These are phyloP conservation scores for Plenodomus biglobosus DNA, from an alignment of 2,329 filamentous ascomycete genomes.

Conservation along the genomic window DNA sequence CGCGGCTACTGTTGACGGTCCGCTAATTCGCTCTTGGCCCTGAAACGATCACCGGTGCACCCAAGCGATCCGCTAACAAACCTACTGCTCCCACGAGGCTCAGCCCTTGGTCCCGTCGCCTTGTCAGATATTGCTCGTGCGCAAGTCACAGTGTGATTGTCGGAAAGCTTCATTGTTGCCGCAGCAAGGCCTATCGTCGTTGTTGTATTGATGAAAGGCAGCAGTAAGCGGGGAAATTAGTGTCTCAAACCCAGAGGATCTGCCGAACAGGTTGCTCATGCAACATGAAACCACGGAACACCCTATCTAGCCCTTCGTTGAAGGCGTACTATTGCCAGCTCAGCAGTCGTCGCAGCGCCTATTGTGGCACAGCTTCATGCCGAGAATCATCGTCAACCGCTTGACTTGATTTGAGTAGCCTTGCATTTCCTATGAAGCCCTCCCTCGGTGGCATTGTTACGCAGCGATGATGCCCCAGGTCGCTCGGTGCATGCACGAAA, in stretches of 20 bases:
- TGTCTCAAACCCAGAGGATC: not conserved
- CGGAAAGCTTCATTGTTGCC: constrained; percentile 3
- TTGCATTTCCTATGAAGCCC: constrained; percentile 8
- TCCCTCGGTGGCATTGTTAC: constrained; percentile 6
- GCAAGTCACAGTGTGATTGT: constrained; percentile 5
- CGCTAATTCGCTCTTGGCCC: constrained; percentile 2
- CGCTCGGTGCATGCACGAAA: constrained; percentile 3
- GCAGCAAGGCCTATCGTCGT: constrained; percentile 3
- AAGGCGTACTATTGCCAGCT: constrained; percentile 6
- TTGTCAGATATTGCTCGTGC: constrained; percentile 3
- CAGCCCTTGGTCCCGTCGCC: constrained; percentile 1
- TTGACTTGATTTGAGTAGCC: constrained; percentile 2
- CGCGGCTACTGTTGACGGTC: constrained; percentile 18
- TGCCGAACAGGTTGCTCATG: constrained; percentile 4
- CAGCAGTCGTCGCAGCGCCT: constrained; percentile 20
- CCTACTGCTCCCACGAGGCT: constrained; percentile 12
- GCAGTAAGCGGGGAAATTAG: constrained; percentile 2
- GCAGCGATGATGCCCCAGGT: constrained; percentile 14
- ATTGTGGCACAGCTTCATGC: constrained; percentile 24
- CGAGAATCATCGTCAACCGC: constrained; percentile 4
- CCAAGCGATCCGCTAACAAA: constrained; percentile 16
- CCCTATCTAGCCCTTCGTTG: not conserved
- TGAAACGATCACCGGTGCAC: constrained; percentile 11
- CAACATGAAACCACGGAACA: constrained; percentile 4
- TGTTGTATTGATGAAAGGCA: not conserved